phyloP scores from a whole-genome alignment of 805 yeast genomes.

The Candida coquimbonensis region DNA sequence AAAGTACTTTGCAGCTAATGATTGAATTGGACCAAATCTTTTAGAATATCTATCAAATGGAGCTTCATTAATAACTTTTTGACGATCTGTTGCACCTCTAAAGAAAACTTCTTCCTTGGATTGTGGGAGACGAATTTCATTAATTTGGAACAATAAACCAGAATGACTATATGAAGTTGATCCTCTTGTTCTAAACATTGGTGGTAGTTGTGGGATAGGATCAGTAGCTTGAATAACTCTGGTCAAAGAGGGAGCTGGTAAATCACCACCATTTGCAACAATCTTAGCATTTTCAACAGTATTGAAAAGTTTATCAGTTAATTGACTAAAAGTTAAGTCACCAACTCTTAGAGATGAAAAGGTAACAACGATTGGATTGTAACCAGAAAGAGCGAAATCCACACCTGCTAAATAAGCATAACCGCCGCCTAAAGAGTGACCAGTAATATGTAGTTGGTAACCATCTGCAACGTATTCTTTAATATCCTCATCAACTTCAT shows the following conservation, averaged over 20 bases:
- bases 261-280: slow-evolving; percentile 25
- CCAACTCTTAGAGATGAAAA: slow-evolving; percentile 66
- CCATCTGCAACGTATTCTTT: slow-evolving; percentile 31
- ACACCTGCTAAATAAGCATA: slow-evolving; percentile 55
- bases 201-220: slow-evolving; percentile 54
- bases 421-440: slow-evolving; percentile 79
- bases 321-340: slow-evolving; percentile 39
- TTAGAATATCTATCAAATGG: background rate
- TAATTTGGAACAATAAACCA: slow-evolving; percentile 28
- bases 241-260: slow-evolving; percentile 27
- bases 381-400: slow-evolving; percentile 50
- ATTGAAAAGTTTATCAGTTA: slow-evolving; percentile 44
- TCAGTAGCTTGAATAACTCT: slow-evolving; percentile 56
- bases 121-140: slow-evolving; percentile 29
- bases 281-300: slow-evolving; percentile 26
- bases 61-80: background rate
- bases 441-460: slow-evolving; percentile 48
- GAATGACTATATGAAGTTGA: slow-evolving; percentile 22
- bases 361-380: slow-evolving; percentile 46
- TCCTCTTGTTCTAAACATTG: slow-evolving; percentile 16
- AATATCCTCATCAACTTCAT: slow-evolving; percentile 27
- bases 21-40: background rate
- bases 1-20: background rate
- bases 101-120: slow-evolving; percentile 15
- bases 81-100: slow-evolving; percentile 13